Percentiles rank a stretch among this genome's conserved stretches.
phyloP scores from a whole-genome alignment of 225 moss, liverwort and hornwort genomes.

The Anthoceros angustus region DNA sequence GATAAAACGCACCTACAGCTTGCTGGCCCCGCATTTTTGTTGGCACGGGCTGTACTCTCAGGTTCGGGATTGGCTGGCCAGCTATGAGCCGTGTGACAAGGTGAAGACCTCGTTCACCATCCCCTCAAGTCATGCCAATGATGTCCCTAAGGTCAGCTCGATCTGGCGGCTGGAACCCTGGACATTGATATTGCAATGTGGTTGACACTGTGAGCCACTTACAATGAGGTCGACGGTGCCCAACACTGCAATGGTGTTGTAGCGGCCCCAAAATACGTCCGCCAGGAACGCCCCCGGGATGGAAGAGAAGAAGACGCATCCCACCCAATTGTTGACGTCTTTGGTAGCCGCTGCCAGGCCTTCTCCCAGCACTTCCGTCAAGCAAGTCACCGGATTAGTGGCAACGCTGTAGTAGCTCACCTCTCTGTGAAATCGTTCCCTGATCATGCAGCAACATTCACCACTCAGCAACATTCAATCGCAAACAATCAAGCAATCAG shows the following conservation, averaged over 20 bases:
- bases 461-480: no score
- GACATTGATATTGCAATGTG: no score
- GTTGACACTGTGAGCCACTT: no score
- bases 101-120: no score
- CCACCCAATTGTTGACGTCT: constrained; percentile 44
- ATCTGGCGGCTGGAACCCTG: not conserved
- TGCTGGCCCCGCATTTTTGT: no score
- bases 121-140: constrained; percentile 17
- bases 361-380: constrained; percentile 41
- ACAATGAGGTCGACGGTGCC: constrained; percentile 9
- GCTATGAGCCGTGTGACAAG: no score
- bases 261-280: constrained; percentile 60
- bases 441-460: not conserved
- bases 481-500: no score
- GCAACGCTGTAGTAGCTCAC: constrained; percentile 28
- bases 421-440: constrained; percentile 37
- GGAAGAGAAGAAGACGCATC: constrained; percentile 37
- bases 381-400: constrained; percentile 42
- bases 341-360: constrained; percentile 20
- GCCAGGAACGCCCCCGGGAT: constrained; percentile 52
- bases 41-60: no score
- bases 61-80: no score
- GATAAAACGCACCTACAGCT: no score
- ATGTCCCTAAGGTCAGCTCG: no score
- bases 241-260: constrained; percentile 33